Evolutionary conservation across 306 rosid species (phyloP).

Genomic region (Casuarina glauca): DNA sequence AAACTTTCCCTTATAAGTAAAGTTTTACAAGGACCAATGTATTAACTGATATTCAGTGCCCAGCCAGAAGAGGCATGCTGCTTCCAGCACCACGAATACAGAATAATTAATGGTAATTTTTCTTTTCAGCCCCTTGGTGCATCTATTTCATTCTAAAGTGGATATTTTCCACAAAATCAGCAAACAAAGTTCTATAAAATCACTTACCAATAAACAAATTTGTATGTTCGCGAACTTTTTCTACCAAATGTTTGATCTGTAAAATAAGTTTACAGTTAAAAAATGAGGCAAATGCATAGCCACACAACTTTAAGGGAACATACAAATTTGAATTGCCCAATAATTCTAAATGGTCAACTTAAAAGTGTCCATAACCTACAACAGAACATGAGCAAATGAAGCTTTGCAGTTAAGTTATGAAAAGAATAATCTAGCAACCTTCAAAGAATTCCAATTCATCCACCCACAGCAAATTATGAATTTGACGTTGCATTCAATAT

Average conservation of each 20-base stretch:
- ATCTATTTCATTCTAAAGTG: neutral
- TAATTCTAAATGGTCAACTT: neutral
- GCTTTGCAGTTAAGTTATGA: neutral
- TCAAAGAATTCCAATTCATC: neutral
- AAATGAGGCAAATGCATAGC: conserved; percentile 5
- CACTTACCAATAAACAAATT: conserved; percentile 80
- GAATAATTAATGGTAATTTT: conserved; percentile 6
- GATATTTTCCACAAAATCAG: conserved; percentile 4
- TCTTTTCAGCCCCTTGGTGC: neutral
- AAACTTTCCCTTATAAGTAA: neutral
- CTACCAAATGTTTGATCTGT: conserved; percentile 71
- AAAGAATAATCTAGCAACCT: neutral
- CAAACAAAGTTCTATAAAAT: conserved; percentile 17
- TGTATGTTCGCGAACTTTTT: conserved; percentile 62
- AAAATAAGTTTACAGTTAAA: conserved; percentile 22
- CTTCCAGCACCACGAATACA: neutral
- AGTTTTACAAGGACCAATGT: neutral
- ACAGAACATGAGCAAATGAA: neutral
- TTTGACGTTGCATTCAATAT: neutral
- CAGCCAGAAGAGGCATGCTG: neutral
- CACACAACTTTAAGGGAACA: neutral
- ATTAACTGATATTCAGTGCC: neutral
- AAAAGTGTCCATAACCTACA: neutral
- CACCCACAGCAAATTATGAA: neutral
- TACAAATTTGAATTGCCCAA: neutral